A percentile compares a stretch with the other conserved stretches of the same genome.
These are phyloP conservation scores for Teunomyces barrocoloradensis DNA, from an alignment of 805 yeast genomes.

Conservation along the genomic window DNA sequence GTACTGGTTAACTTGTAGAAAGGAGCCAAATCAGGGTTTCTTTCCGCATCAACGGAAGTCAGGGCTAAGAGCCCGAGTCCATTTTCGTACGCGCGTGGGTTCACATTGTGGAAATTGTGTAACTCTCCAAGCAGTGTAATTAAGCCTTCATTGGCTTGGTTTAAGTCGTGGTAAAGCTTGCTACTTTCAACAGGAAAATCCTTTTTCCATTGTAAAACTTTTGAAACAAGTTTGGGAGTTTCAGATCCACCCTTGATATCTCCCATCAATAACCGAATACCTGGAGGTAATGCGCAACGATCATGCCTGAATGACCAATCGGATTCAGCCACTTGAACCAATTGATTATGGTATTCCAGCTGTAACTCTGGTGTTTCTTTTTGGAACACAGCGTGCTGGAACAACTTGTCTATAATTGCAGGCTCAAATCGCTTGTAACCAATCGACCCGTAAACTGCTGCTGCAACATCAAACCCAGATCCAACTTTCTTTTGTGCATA, in stretches of 20 bases:
- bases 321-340: conserved; percentile 39
- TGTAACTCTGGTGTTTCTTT: conserved; percentile 3
- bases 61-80: conserved; percentile 11
- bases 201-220: conserved; percentile 69
- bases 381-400: conserved; percentile 28
- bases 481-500: conserved; percentile 94
- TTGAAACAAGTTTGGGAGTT: conserved; percentile 84
- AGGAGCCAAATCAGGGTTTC: conserved; percentile 2
- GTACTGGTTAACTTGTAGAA: conserved; percentile 31
- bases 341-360: conserved; percentile 10
- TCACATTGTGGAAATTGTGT: conserved; percentile 23
- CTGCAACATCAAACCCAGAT: conserved; percentile 95
- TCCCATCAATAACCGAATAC: conserved; percentile 79
- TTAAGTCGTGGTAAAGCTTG: conserved; percentile 52
- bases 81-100: conserved; percentile 35
- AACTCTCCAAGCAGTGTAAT: conserved; percentile 48
- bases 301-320: conserved; percentile 63
- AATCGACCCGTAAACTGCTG: conserved; percentile 90
- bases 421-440: conserved; percentile 77
- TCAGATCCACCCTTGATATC: conserved; percentile 92
- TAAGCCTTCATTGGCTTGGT: conserved; percentile 56
- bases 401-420: conserved; percentile 38
- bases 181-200: conserved; percentile 49
- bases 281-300: conserved; percentile 63
- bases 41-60: neutral